Percentiles rank a stretch among this genome's conserved stretches.
These are phyloP conservation scores for Geopyxis carbonaria DNA, from an alignment of 495 filamentous ascomycete genomes.

Conservation along the genomic window DNA sequence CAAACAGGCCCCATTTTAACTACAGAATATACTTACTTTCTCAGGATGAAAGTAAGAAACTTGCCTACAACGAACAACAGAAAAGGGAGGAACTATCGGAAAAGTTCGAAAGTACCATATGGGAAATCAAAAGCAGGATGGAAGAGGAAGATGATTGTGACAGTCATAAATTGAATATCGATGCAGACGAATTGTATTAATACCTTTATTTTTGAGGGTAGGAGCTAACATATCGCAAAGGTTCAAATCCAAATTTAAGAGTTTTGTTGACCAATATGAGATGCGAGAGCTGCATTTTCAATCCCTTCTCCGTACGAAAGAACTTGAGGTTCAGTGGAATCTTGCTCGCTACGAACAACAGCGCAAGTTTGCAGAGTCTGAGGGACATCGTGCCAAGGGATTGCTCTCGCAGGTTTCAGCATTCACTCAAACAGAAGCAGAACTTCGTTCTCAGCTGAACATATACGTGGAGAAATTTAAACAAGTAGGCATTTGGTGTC, in stretches of 20 bases:
- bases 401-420: slow-evolving; percentile 83
- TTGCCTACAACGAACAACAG: slow-evolving; percentile 65
- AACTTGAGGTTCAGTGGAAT: slow-evolving; percentile 87
- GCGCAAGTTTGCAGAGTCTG: slow-evolving; percentile 67
- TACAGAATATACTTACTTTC: slow-evolving; percentile 1
- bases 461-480: slow-evolving; percentile 99
- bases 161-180: slow-evolving; percentile 55
- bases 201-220: not conserved
- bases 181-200: slow-evolving; percentile 71
- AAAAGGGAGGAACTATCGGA: slow-evolving; percentile 73
- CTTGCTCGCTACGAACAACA: slow-evolving; percentile 74
- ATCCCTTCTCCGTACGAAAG: slow-evolving; percentile 75
- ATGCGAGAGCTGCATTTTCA: slow-evolving; percentile 83
- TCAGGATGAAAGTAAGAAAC: slow-evolving; percentile 82
- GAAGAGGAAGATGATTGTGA: slow-evolving; percentile 46
- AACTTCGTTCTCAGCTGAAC: slow-evolving; percentile 85
- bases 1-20: not conserved
- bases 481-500: slow-evolving; percentile 46
- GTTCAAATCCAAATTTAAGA: slow-evolving; percentile 76
- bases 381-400: slow-evolving; percentile 59
- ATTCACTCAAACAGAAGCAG: slow-evolving; percentile 88
- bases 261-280: slow-evolving; percentile 88
- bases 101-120: slow-evolving; percentile 54
- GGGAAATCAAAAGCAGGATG: slow-evolving; percentile 64
- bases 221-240: slow-evolving; percentile 2